phyloP scores from a whole-genome alignment of 805 yeast species.

The Torulaspora maleeae region DNA sequence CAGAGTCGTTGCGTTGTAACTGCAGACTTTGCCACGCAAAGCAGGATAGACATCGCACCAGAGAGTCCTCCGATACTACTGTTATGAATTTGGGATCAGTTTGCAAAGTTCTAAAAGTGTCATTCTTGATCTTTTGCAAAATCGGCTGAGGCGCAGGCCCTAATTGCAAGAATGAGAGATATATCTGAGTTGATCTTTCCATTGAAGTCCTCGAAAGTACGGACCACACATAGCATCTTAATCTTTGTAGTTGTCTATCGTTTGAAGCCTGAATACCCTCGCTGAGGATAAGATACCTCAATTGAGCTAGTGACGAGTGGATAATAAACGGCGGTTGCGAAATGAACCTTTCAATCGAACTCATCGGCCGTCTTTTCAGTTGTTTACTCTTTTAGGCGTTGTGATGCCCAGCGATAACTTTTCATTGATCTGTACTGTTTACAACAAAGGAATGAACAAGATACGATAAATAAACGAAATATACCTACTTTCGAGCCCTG shows the following conservation, averaged over 20 bases:
- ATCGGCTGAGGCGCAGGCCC: slow-evolving; percentile 57
- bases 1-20: slow-evolving; percentile 10
- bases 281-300: slow-evolving; percentile 20
- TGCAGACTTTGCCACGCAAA: slow-evolving; percentile 49
- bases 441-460: neutral
- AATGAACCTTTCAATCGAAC: slow-evolving; percentile 15
- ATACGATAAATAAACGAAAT: neutral
- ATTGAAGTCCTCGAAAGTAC: slow-evolving; percentile 63
- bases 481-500: neutral
- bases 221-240: slow-evolving; percentile 73
- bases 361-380: neutral
- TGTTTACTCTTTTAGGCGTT: neutral
- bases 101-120: slow-evolving; percentile 79
- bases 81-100: slow-evolving; percentile 61
- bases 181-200: slow-evolving; percentile 47
- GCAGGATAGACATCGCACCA: slow-evolving; percentile 67
- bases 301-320: slow-evolving; percentile 18
- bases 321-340: slow-evolving; percentile 19
- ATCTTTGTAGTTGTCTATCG: slow-evolving; percentile 19
- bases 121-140: slow-evolving; percentile 66
- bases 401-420: neutral
- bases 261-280: slow-evolving; percentile 24
- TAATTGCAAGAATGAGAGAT: slow-evolving; percentile 47
- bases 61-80: slow-evolving; percentile 62
- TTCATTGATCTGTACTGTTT: neutral